phyloP scores from a whole-genome alignment of 2,329 filamentous ascomycete genomes.

The Neoscytalidium dimidiatum region DNA sequence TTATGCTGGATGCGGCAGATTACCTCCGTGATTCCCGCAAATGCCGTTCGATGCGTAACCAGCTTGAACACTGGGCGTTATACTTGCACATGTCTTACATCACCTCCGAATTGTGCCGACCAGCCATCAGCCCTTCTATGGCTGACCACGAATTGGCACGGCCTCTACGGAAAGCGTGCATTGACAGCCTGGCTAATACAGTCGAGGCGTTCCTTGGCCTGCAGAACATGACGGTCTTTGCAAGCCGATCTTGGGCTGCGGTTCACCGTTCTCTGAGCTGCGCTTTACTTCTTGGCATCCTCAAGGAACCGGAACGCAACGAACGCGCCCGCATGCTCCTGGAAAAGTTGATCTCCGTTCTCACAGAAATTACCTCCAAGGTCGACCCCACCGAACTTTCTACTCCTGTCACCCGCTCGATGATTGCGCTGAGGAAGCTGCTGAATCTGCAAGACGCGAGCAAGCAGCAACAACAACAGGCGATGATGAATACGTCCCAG shows the following conservation, averaged over 20 bases:
- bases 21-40: conserved; percentile 57
- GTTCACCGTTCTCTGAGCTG: conserved; percentile 47
- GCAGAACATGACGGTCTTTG: conserved; percentile 51
- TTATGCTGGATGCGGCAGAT: conserved; percentile 60
- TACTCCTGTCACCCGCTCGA: conserved; percentile 49
- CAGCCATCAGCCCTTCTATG: conserved; percentile 57
- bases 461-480: conserved; percentile 34
- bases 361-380: conserved; percentile 49
- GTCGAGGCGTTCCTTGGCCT: conserved; percentile 64
- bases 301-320: conserved; percentile 54
- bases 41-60: conserved; percentile 52
- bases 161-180: conserved; percentile 56
- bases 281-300: conserved; percentile 46
- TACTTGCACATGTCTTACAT: conserved; percentile 65
- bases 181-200: conserved; percentile 57
- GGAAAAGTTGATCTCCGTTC: conserved; percentile 48
- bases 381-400: conserved; percentile 51
- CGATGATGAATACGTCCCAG: conserved; percentile 7
- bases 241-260: conserved; percentile 46
- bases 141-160: conserved; percentile 46
- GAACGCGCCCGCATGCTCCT: conserved; percentile 48
- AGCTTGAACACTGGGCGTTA: conserved; percentile 61
- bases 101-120: conserved; percentile 62
- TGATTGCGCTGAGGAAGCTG: conserved; percentile 47
- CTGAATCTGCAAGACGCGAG: conserved; percentile 35